A percentile compares a stretch with the other conserved stretches of the same genome.
phyloP scores from a whole-genome alignment of 495 filamentous ascomycete genomes.

The Penicillium canescens region DNA sequence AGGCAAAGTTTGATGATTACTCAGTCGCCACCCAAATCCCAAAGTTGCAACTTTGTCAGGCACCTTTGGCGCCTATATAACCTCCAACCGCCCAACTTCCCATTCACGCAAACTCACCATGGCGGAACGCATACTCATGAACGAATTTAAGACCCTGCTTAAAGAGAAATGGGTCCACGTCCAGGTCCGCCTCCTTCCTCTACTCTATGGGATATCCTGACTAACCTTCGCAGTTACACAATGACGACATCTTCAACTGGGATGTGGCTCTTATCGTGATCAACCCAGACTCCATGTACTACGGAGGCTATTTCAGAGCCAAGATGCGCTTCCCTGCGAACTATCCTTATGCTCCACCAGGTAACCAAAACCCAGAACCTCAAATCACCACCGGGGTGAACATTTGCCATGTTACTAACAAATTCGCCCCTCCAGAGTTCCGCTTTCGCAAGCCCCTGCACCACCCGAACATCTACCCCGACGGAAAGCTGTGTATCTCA shows the following conservation, averaged over 20 bases:
- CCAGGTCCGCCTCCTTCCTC: constrained; percentile 53
- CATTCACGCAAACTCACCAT: constrained; percentile 22
- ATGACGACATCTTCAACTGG: constrained; percentile 83
- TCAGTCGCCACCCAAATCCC: no score
- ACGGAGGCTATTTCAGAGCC: constrained; percentile 90
- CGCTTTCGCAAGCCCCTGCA: constrained; percentile 78
- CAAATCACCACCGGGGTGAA: not conserved
- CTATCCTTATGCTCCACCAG: constrained; percentile 88
- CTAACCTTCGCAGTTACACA: constrained; percentile 53
- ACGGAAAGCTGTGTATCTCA: constrained; percentile 92
- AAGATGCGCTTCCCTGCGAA: constrained; percentile 84
- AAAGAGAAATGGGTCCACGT: constrained; percentile 95
- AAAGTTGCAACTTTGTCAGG: no score
- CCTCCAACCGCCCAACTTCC: no score
- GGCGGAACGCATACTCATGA: constrained; percentile 85
- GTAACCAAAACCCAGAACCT: constrained; percentile 26
- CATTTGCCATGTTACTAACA: constrained; percentile 2
- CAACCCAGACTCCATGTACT: constrained; percentile 87
- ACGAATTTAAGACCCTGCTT: constrained; percentile 77
- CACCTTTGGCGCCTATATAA: no score
- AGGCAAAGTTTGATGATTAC: no score
- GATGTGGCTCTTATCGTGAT: constrained; percentile 84
- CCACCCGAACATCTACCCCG: constrained; percentile 91
- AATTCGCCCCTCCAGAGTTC: constrained; percentile 56
- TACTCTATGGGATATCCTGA: not conserved